Evolutionary conservation across 2,329 filamentous ascomycete species (phyloP).

Genomic region (Trichoderma sp.): DNA sequence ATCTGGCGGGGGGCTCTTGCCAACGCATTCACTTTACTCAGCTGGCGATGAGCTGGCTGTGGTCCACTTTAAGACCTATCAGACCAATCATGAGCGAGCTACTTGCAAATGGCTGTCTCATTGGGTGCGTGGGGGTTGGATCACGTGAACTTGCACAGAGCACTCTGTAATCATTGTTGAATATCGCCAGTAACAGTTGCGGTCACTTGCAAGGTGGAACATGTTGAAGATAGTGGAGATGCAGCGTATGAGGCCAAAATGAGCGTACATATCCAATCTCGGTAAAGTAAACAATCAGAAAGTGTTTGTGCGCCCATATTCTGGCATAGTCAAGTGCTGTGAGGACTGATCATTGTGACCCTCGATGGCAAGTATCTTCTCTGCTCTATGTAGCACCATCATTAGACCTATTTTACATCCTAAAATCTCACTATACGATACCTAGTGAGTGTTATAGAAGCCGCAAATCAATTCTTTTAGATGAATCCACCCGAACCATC

Average conservation of each 20-base stretch:
- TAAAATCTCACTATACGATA: background rate
- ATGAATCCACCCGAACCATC: background rate
- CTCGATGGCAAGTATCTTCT: background rate
- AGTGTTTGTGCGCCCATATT: background rate
- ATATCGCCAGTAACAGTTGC: background rate
- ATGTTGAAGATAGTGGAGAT: background rate
- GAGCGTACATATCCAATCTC: background rate
- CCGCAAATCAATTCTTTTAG: background rate
- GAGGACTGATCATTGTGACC: background rate
- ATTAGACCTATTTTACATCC: background rate
- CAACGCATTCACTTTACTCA: background rate
- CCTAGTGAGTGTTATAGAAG: background rate
- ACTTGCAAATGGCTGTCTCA: background rate
- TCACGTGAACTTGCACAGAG: background rate
- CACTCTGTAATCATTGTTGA: background rate
- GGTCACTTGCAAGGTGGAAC: background rate
- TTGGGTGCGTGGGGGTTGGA: background rate
- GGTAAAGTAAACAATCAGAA: background rate
- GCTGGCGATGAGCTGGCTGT: slow-evolving; percentile 12
- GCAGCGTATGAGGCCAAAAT: background rate
- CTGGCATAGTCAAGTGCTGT: background rate
- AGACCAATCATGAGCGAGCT: background rate
- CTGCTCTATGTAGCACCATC: background rate
- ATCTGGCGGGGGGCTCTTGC: background rate
- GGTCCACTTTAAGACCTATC: background rate